Evolutionary conservation across 805 yeast genomes (phyloP), one percentile per base, ranked within the genome.

Genomic region (Candida tibetensis): DNA sequence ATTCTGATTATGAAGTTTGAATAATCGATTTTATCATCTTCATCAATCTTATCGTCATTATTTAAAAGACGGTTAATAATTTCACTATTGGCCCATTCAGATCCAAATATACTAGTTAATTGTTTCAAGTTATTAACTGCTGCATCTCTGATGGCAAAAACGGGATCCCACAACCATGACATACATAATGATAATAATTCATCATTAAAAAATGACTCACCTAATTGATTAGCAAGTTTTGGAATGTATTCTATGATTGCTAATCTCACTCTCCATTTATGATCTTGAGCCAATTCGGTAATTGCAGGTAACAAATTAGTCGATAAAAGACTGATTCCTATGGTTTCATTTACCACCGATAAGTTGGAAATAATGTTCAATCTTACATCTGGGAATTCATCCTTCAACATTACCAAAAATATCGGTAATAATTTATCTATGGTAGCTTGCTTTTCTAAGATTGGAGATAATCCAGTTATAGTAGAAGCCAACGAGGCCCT

Each of bases 111-210:
- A 48, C 76, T 77, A 4, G 96, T 81, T 52, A 93, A 72, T 49
- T 83, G 81, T 49, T 77, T 81, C 50, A 93, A 70, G 61, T 90
- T 93, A 40, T 72, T 69, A 22, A 93, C 95, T 1, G 98, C 98
- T 7, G 99, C 99, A 49, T 88, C 95, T 64, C 99, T 81, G 44
- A 93, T 90, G 4, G 98, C 90, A 65, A 79, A 93, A 28, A 93
- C 99, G 4, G 90, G 85, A 66, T 93, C 99, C 96, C 97, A 90
- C 48, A 93, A 72, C 98, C 99, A 93, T n/a, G 90, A 85, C 77
- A 93, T 77, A 55, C 96, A 93, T 51, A 93, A 72, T 34, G 85
- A 82, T 46, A 95, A 89, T 48, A 93, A 72, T 53, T 90, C 95
- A 58, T 87, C 85, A 62, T 93, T 93, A 65, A 93, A 93, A 55